A percentile compares a stretch with the other conserved stretches of the same genome.
phyloP scores from a whole-genome alignment of 805 yeast species.

The Candida nonsorbophila region DNA sequence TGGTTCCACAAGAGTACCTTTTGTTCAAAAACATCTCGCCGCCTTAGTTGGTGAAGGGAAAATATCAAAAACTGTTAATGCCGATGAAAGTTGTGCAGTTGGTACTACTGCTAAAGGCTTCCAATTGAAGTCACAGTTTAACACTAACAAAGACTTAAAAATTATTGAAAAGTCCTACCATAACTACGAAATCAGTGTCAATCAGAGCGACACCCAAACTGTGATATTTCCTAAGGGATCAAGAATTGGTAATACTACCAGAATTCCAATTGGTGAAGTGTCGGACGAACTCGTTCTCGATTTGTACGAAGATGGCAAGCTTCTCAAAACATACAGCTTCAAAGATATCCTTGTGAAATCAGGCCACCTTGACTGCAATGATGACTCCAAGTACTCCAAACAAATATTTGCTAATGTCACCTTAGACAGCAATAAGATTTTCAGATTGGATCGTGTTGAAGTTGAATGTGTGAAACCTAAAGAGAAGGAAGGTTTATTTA shows the following conservation, averaged over 20 bases:
- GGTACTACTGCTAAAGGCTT: constrained; percentile 89
- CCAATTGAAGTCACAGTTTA: constrained; percentile 54
- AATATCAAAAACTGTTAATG: constrained; percentile 80
- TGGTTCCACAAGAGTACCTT: constrained; percentile 88
- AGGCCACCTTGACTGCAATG: constrained; percentile 36
- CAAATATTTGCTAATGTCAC: constrained; percentile 36
- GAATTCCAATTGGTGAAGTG: constrained; percentile 32
- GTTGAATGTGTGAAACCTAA: constrained; percentile 37
- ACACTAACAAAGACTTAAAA: constrained; percentile 50
- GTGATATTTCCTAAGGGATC: constrained; percentile 47
- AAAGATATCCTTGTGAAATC: constrained; percentile 20
- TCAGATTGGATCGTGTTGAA: constrained; percentile 40
- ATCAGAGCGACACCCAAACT: constrained; percentile 15
- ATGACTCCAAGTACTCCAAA: constrained; percentile 14
- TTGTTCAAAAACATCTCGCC: constrained; percentile 61
- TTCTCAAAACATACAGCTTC: constrained; percentile 21
- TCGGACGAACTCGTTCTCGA: constrained; percentile 22
- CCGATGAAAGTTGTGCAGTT: constrained; percentile 90
- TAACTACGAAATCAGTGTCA: constrained; percentile 38
- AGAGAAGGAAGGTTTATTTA: constrained; percentile 16
- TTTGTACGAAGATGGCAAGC: constrained; percentile 35
- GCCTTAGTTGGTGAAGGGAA: constrained; percentile 45
- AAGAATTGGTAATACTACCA: constrained; percentile 22
- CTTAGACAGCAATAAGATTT: constrained; percentile 46
- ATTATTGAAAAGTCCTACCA: constrained; percentile 53